A percentile compares a stretch with the other conserved stretches of the same genome.
Conservation (phyloP, 495 filamentous ascomycete genomes). For the Penicillium bovifimosum region DNA sequence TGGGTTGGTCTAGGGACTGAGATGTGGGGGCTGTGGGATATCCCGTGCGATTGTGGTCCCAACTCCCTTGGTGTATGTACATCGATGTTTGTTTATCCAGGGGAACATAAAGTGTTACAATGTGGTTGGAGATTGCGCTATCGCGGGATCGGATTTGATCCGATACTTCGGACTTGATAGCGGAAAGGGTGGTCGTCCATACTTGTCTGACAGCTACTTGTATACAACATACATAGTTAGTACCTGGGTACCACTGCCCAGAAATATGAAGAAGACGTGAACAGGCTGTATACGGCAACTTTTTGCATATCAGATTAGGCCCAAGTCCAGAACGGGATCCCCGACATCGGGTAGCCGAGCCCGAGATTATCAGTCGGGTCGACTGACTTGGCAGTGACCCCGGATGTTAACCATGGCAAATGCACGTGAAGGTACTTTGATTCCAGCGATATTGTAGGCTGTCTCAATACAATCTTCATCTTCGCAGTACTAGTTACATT, state of each 20-base stretch:
- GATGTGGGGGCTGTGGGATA: background rate
- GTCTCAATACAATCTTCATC: too few species aligned
- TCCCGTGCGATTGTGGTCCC: too few species aligned
- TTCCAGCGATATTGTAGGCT: background rate
- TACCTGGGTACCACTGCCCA: background rate
- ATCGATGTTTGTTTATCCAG: background rate
- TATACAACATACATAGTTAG: background rate
- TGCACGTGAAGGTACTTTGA: slow-evolving; percentile 7
- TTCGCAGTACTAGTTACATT: too few species aligned
- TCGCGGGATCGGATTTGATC: slow-evolving; percentile 20
- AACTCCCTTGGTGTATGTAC: background rate
- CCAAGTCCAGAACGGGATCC: background rate
- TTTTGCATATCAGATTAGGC: background rate
- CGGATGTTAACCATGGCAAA: background rate
- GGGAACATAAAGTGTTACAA: background rate
- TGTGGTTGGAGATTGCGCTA: slow-evolving; percentile 6
- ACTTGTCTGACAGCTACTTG: background rate
- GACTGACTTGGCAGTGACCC: too few species aligned
- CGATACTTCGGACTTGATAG: slow-evolving; percentile 12
- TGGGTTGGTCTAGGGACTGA: background rate
- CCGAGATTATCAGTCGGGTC: slow-evolving; percentile 15
- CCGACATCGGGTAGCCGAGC: slow-evolving; percentile 25
- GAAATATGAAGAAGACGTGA: background rate
- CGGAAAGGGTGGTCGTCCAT: slow-evolving; percentile 1
- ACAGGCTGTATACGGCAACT: too few species aligned